Percentiles rank a stretch among this genome's conserved stretches.
These are phyloP conservation scores for Nicotiana rustica DNA, from an alignment of 305 asterid species.

Conservation along the genomic window DNA sequence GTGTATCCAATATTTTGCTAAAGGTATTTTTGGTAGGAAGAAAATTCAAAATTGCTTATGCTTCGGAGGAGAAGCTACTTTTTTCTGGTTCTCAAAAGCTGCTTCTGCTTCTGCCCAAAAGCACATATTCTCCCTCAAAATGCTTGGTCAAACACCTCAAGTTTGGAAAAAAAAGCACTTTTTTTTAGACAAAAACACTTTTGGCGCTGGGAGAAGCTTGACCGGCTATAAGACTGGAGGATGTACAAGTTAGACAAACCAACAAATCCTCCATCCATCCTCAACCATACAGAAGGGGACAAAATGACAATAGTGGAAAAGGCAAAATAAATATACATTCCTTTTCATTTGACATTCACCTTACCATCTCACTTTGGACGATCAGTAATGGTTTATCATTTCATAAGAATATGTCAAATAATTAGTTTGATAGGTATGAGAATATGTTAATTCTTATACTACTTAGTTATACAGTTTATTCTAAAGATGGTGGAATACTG, in stretches of 20 bases:
- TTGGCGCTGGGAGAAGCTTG: too few relatives aligned
- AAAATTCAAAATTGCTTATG: too few relatives aligned
- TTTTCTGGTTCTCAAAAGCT: too few relatives aligned
- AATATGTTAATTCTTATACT: neutral
- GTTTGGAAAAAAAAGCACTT: too few relatives aligned
- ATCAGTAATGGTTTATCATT: neutral
- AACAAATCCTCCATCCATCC: neutral
- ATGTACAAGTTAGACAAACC: constrained; percentile 10
- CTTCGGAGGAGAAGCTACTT: too few relatives aligned
- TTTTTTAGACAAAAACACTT: too few relatives aligned
- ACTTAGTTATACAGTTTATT: neutral
- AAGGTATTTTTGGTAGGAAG: too few relatives aligned
- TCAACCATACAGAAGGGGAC: neutral
- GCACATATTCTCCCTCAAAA: too few relatives aligned
- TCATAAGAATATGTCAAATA: neutral
- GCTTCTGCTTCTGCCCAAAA: too few relatives aligned
- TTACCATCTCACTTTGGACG: neutral
- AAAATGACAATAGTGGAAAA: neutral
- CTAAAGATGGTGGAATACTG: neutral
- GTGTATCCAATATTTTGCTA: too few relatives aligned
- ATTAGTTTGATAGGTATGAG: constrained; percentile 1
- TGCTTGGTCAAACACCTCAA: too few relatives aligned
- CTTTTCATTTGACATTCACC: neutral
- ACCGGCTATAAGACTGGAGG: too few relatives aligned
- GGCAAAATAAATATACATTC: neutral